Evolutionary conservation across 768 basidiomycete genomes (phyloP).

Genomic region (Xanthoconium stramineum): DNA sequence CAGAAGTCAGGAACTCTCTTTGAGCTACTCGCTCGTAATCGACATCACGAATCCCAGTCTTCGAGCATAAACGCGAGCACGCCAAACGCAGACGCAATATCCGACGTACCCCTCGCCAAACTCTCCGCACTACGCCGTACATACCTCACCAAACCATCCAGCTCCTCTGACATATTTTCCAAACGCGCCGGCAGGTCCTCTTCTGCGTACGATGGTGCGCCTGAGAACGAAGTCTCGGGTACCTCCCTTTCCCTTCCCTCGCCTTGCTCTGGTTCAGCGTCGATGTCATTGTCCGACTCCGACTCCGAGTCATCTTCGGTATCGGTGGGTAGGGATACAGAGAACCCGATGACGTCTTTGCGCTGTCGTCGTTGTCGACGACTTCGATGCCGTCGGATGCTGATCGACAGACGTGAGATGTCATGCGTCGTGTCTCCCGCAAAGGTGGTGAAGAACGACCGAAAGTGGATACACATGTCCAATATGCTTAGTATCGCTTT

Average conservation of each 20-base stretch:
- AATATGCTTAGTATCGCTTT: constrained; percentile 65
- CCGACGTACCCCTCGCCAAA: constrained; percentile 58
- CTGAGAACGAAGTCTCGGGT: constrained; percentile 40
- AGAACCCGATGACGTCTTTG: constrained; percentile 61
- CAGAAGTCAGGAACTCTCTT: no score
- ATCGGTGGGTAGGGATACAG: constrained; percentile 31
- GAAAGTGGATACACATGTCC: constrained; percentile 73
- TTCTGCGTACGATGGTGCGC: constrained; percentile 39
- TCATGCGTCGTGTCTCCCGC: constrained; percentile 63
- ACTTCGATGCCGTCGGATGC: constrained; percentile 58
- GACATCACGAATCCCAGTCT: constrained; percentile 59
- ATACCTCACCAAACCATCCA: constrained; percentile 70
- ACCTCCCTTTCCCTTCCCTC: constrained; percentile 2
- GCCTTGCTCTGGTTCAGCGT: constrained; percentile 11
- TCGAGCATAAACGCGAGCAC: constrained; percentile 74
- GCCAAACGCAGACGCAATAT: constrained; percentile 61
- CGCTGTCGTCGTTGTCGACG: constrained; percentile 54
- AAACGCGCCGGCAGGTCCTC: constrained; percentile 49
- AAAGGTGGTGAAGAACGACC: constrained; percentile 56
- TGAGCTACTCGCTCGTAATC: no score
- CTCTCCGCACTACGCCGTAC: constrained; percentile 67
- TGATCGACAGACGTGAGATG: constrained; percentile 45
- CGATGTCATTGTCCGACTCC: constrained; percentile 37
- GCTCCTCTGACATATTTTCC: constrained; percentile 63
- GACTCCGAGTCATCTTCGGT: constrained; percentile 34